Percentiles rank a stretch among this genome's conserved stretches.
phyloP scores from a whole-genome alignment of 2,329 filamentous ascomycete genomes.

The Phialophora tarda region DNA sequence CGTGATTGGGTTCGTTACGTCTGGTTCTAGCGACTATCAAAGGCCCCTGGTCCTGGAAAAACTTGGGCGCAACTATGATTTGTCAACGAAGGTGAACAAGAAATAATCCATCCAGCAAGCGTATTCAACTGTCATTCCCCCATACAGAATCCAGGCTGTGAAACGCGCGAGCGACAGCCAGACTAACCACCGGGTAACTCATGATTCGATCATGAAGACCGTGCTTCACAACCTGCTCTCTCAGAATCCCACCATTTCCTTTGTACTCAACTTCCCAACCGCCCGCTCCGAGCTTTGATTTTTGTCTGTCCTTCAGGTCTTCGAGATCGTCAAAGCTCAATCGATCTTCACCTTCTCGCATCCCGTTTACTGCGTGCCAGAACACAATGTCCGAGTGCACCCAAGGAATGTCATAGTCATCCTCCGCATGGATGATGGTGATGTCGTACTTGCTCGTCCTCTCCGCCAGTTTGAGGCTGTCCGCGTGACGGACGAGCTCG shows the following conservation, averaged over 20 bases:
- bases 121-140: background rate
- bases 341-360: conserved; percentile 46
- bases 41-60: too few relatives aligned
- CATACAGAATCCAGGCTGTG: conserved; percentile 16
- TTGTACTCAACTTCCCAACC: conserved; percentile 58
- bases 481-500: conserved; percentile 50
- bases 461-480: conserved; percentile 34
- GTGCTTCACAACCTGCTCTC: conserved; percentile 61
- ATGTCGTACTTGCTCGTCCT: conserved; percentile 41
- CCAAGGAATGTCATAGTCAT: conserved; percentile 42
- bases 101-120: too few relatives aligned
- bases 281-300: conserved; percentile 53
- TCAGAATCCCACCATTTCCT: conserved; percentile 55
- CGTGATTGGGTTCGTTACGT: too few relatives aligned
- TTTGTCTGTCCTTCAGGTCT: conserved; percentile 49
- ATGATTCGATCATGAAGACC: conserved; percentile 65
- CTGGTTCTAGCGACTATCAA: too few relatives aligned
- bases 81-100: too few relatives aligned
- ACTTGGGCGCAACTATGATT: too few relatives aligned
- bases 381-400: conserved; percentile 58
- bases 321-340: conserved; percentile 52
- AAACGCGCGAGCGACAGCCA: conserved; percentile 59
- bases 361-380: conserved; percentile 62
- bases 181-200: conserved; percentile 60
- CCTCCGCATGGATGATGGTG: conserved; percentile 46